Evolutionary conservation across 2,329 filamentous ascomycete genomes (phyloP), one percentile per base, ranked within the genome.

Genomic region (Pseudonectria foliicola): DNA sequence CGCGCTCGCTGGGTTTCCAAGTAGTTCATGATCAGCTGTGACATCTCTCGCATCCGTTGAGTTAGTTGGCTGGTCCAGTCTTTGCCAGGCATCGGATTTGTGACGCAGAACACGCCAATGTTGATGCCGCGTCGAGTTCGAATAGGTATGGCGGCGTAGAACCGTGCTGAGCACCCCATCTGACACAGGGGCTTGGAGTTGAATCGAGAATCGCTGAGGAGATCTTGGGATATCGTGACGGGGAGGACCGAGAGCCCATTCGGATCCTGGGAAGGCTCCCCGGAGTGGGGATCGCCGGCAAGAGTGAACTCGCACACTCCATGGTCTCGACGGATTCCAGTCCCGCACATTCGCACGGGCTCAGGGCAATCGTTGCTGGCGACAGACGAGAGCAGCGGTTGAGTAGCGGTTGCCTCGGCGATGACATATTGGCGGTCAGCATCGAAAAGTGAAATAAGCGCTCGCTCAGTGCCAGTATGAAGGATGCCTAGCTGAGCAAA

Each of bases 401-500:
- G 53, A 2, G 54, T 56, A 1, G 58, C 57, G 1, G 69, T 70
- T 6, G 70, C 67, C 41, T 75, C 71, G 34, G 70, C 69, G 12
- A 75, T 53, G 13, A 75, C 54, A 40, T 72, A 63, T 39, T 76
- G 70, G 29, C 61, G 48, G 4, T 58, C 55, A 4, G 52, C 53
- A 42, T 73, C 71, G 40, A 76, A 73, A 13, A 76, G 54, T 2
- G 71, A 75, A 31, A 76, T 60, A 14, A 73, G 45, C 12, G 61
- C 55, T 21, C 69, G 61, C 13, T 57, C 50, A 4, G 57, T 59
- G n/a, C 61, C 55, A 4, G 73, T 54, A 11, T 64, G 61, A 34
- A 64, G 52, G 5, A 63, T 57, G 2, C 60, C 70, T 4, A 75
- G 59, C 45, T 75, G 68, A 13, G 70, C 69, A 33, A 73, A 63